phyloP scores from a whole-genome alignment of 306 rosid species.

The Delonix regia region DNA sequence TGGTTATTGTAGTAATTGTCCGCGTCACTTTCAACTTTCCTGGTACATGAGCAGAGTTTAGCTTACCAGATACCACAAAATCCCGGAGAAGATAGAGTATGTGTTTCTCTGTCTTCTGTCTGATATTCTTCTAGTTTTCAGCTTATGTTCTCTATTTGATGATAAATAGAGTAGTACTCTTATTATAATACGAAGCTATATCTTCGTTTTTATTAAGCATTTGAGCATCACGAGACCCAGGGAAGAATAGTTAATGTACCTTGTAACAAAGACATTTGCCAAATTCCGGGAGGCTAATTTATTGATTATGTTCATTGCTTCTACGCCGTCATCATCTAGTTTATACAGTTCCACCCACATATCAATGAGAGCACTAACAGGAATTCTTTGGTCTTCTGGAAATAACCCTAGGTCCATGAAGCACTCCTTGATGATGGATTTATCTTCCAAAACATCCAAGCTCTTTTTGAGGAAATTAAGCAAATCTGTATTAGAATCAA shows the following conservation, averaged over 20 bases:
- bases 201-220: background rate
- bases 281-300: constrained; percentile 47
- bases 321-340: constrained; percentile 43
- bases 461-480: constrained; percentile 46
- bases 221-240: background rate
- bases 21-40: constrained; percentile 48
- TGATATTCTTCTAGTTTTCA: background rate
- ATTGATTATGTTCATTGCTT: constrained; percentile 40
- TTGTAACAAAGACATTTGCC: constrained; percentile 48
- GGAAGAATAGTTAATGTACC: constrained; percentile 42
- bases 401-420: constrained; percentile 77
- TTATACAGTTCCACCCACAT: constrained; percentile 58
- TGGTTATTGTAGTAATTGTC: constrained; percentile 55
- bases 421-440: constrained; percentile 52
- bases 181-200: background rate
- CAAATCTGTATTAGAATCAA: constrained; percentile 47
- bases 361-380: constrained; percentile 53
- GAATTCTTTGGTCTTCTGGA: constrained; percentile 65
- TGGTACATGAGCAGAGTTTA: constrained; percentile 37
- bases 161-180: background rate
- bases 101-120: background rate
- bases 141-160: background rate
- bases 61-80: background rate
- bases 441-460: constrained; percentile 49
- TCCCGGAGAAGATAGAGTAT: background rate